Evolutionary conservation across 164 flowering plant genomes (phyloP).

Genomic region (Brasenia schreberi): DNA sequence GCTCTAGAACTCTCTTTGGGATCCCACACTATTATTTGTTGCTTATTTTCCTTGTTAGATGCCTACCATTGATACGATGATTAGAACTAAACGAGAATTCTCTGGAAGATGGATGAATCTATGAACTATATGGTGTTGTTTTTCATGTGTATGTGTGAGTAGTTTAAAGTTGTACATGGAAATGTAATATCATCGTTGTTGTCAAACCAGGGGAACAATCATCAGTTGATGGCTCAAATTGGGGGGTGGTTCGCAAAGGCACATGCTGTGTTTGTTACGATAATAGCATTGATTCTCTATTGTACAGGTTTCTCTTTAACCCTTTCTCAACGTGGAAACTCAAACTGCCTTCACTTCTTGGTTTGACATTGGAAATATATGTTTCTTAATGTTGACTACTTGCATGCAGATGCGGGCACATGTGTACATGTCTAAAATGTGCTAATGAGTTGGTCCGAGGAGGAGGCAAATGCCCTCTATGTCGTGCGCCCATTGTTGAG

Average conservation of each 20-base stretch:
- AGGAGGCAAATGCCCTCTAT: constrained; percentile 87
- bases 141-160: no score
- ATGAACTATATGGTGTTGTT: no score
- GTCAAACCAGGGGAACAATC: constrained; percentile 27
- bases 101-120: no score
- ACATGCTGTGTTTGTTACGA: constrained; percentile 81
- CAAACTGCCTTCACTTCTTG: not conserved
- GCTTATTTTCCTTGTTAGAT: no score
- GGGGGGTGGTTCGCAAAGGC: constrained; percentile 81
- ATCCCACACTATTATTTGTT: no score
- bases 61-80: no score
- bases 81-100: no score
- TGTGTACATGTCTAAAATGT: constrained; percentile 88
- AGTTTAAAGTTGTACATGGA: not conserved
- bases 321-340: not conserved
- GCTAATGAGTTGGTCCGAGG: constrained; percentile 58
- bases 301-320: constrained; percentile 45
- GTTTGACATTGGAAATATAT: not conserved
- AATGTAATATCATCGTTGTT: not conserved
- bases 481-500: constrained; percentile 78
- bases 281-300: constrained; percentile 58
- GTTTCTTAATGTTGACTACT: not conserved
- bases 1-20: no score
- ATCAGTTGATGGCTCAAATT: constrained; percentile 45
- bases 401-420: constrained; percentile 86